Evolutionary conservation across 768 basidiomycete genomes (phyloP).

Genomic region (Phanerochaete carnosa): DNA sequence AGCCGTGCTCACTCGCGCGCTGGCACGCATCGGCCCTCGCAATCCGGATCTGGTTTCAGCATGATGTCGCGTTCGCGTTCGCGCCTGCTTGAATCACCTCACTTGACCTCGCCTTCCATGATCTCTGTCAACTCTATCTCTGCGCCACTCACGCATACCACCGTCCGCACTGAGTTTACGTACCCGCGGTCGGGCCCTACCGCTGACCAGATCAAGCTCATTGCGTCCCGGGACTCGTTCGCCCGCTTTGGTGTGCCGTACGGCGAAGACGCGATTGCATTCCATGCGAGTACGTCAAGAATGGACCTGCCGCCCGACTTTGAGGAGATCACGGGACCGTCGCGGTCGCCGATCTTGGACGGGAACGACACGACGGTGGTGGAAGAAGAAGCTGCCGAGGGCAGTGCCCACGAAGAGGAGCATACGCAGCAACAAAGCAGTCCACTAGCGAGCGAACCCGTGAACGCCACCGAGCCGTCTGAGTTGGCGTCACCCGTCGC

Average conservation of each 20-base stretch:
- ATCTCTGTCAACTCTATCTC: constrained; percentile 76
- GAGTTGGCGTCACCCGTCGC: neutral
- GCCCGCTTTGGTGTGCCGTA: constrained; percentile 74
- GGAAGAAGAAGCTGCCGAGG: neutral
- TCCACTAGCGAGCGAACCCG: neutral
- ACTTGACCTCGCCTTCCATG: constrained; percentile 59
- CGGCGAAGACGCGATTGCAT: constrained; percentile 69
- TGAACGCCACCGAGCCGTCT: neutral
- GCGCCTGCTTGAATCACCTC: constrained; percentile 22
- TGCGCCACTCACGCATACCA: constrained; percentile 71
- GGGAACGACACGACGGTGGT: neutral
- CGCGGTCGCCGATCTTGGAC: neutral
- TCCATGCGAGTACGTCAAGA: constrained; percentile 47
- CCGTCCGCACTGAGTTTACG: constrained; percentile 65
- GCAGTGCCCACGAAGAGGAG: neutral
- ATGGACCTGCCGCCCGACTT: constrained; percentile 32
- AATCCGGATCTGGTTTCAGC: constrained; percentile 33
- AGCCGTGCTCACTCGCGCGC: constrained; percentile 19
- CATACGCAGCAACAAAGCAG: no score
- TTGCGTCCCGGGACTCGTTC: constrained; percentile 64
- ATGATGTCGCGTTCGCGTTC: constrained; percentile 45
- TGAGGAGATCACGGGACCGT: constrained; percentile 18
- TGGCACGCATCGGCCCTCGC: constrained; percentile 30
- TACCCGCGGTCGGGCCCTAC: constrained; percentile 65
- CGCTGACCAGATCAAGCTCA: constrained; percentile 60